These are phyloP conservation scores for Candolleomyces efflorescens DNA, from an alignment of 768 basidiomycete genomes.

Conservation along the genomic window DNA sequence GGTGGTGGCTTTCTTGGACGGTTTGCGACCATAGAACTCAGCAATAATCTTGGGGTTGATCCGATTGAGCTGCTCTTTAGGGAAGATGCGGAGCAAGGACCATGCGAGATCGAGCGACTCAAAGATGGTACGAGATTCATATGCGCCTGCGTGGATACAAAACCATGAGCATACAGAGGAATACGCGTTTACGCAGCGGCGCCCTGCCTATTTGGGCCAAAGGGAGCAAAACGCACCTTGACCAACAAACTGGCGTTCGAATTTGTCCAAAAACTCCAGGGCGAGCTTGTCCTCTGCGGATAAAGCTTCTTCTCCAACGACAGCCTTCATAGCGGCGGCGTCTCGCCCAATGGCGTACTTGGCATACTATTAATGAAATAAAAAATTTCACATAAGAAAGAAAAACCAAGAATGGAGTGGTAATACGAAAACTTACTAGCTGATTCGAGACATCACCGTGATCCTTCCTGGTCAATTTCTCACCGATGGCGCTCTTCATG, in stretches of 20 bases:
- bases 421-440: conserved; percentile 52
- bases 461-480: conserved; percentile 95
- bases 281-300: conserved; percentile 95
- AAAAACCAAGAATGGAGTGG: conserved; percentile 1
- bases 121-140: conserved; percentile 94
- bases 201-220: conserved; percentile 3
- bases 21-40: conserved; percentile 89
- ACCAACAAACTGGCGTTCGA: conserved; percentile 95
- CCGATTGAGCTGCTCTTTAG: conserved; percentile 96
- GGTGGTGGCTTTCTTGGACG: conserved; percentile 54
- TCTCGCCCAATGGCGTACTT: conserved; percentile 98
- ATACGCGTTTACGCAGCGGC: background rate
- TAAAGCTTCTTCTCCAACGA: conserved; percentile 97
- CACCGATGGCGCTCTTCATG: conserved; percentile 99
- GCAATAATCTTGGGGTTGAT: conserved; percentile 95
- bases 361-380: conserved; percentile 63
- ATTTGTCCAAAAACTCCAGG: conserved; percentile 95
- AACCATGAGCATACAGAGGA: background rate
- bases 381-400: conserved; percentile 1
- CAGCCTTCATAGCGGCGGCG: conserved; percentile 98
- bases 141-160: conserved; percentile 55
- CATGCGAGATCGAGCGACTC: conserved; percentile 97
- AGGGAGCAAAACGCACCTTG: conserved; percentile 71
- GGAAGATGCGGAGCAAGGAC: conserved; percentile 96
- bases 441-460: conserved; percentile 99